A percentile compares a stretch with the other conserved stretches of the same genome.
phyloP scores from a whole-genome alignment of 78 protist genomes.

The Isochrysis galbana region DNA sequence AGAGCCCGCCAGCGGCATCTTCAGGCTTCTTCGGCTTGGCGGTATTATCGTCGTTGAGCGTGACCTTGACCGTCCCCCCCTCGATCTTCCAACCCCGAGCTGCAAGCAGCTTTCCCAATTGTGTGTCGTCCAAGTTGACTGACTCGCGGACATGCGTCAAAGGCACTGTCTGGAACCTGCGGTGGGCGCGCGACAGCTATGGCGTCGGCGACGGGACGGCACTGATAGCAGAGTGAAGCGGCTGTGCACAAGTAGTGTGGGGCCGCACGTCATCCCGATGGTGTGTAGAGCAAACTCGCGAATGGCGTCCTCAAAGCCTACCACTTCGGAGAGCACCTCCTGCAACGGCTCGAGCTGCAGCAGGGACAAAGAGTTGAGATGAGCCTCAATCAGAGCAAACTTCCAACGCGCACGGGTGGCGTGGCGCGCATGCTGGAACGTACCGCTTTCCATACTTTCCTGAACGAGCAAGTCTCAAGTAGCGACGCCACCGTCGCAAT shows the following conservation, averaged over 20 bases:
- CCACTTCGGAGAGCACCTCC: neutral
- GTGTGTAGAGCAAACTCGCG: neutral
- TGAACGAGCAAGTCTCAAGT: slow-evolving; percentile 35
- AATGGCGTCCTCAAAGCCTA: slow-evolving; percentile 1
- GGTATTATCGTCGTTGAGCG: neutral
- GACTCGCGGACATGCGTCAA: neutral
- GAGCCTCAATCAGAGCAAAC: neutral
- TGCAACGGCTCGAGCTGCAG: neutral
- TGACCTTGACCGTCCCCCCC: neutral
- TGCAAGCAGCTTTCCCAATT: neutral
- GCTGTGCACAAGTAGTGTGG: neutral
- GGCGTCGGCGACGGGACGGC: too few relatives aligned
- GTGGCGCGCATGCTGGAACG: too few relatives aligned
- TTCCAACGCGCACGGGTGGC: too few relatives aligned
- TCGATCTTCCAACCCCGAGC: neutral
- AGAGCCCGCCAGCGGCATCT: neutral
- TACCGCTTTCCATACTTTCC: neutral
- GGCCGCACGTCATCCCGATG: neutral
- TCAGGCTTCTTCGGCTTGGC: neutral
- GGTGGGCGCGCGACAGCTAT: neutral
- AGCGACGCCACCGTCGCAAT: neutral
- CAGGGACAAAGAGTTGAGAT: neutral
- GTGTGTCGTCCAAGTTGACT: neutral
- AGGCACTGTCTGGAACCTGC: neutral
- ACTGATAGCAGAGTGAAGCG: neutral